Percentiles rank a stretch among this genome's conserved stretches.
phyloP scores from a whole-genome alignment of 768 basidiomycete genomes.

The Clitopilus passeckerianus region DNA sequence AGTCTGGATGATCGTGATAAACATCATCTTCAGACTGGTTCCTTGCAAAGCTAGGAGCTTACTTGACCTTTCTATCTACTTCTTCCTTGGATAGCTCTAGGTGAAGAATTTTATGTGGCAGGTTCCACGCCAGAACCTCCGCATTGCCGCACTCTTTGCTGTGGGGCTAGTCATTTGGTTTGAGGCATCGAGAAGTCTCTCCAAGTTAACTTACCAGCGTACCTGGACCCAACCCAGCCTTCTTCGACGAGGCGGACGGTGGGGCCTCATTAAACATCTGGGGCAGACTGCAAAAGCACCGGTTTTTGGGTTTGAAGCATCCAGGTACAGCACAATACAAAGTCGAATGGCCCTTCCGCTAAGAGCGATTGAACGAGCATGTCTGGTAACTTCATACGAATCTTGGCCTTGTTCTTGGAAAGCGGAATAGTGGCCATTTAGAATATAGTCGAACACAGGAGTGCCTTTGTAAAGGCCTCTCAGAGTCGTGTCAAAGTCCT shows the following conservation, averaged over 20 bases:
- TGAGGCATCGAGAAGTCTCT: too few species aligned
- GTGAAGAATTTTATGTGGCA: neutral
- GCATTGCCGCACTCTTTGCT: neutral
- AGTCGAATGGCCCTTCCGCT: neutral
- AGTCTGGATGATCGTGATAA: too few species aligned
- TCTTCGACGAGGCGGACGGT: too few species aligned
- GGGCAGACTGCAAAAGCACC: neutral
- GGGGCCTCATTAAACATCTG: neutral
- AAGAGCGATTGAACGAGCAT: neutral
- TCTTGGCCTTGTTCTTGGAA: too few species aligned
- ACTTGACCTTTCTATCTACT: too few species aligned
- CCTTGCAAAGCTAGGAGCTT: too few species aligned
- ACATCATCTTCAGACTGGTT: too few species aligned
- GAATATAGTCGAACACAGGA: too few species aligned
- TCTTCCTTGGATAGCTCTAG: neutral
- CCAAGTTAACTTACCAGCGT: neutral
- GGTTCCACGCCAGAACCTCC: neutral
- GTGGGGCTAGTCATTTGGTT: neutral
- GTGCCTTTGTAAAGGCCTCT: too few species aligned
- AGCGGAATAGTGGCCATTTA: too few species aligned
- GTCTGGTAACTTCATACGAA: neutral
- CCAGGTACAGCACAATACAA: neutral
- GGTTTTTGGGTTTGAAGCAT: neutral
- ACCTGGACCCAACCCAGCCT: too few species aligned
- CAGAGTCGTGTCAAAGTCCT: too few species aligned